Percentiles rank a stretch among this genome's conserved stretches.
Conservation (phyloP, 2,329 filamentous ascomycete genomes). For the Albophoma yamanashiensis region DNA sequence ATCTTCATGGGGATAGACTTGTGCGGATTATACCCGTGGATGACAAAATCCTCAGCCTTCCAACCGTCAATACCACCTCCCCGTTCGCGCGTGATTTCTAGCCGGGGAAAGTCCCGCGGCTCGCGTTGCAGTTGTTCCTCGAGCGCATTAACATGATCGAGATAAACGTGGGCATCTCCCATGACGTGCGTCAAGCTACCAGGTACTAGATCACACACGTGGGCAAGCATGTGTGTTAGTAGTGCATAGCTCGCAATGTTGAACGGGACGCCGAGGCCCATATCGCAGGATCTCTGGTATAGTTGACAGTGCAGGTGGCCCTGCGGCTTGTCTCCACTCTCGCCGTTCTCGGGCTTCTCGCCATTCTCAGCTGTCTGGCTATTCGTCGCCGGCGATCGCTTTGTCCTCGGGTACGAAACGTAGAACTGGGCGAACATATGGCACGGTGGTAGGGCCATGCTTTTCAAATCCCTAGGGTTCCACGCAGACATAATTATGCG, state of each 20-base stretch:
- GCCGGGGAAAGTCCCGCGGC: conserved; percentile 67
- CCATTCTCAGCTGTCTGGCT: conserved; percentile 8
- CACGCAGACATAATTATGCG: conserved; percentile 86
- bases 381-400: not conserved
- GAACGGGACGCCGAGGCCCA: conserved; percentile 95
- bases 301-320: conserved; percentile 78
- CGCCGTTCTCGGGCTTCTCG: conserved; percentile 14
- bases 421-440: conserved; percentile 99
- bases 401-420: conserved; percentile 56
- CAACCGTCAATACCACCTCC: conserved; percentile 80
- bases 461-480: conserved; percentile 78
- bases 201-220: conserved; percentile 72
- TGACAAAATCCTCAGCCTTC: conserved; percentile 76
- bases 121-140: conserved; percentile 69
- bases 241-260: conserved; percentile 95
- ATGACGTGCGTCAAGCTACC: conserved; percentile 89
- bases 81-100: conserved; percentile 60
- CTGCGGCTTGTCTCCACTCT: conserved; percentile 29
- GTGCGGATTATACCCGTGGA: conserved; percentile 83
- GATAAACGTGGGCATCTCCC: conserved; percentile 96
- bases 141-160: conserved; percentile 84
- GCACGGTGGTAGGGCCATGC: conserved; percentile 89
- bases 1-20: conserved; percentile 97
- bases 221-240: conserved; percentile 88
- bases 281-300: conserved; percentile 92